Evolutionary conservation across 2,329 filamentous ascomycete genomes (phyloP), one percentile per base, ranked within the genome.

Genomic region (Colletotrichum liaoningense): DNA sequence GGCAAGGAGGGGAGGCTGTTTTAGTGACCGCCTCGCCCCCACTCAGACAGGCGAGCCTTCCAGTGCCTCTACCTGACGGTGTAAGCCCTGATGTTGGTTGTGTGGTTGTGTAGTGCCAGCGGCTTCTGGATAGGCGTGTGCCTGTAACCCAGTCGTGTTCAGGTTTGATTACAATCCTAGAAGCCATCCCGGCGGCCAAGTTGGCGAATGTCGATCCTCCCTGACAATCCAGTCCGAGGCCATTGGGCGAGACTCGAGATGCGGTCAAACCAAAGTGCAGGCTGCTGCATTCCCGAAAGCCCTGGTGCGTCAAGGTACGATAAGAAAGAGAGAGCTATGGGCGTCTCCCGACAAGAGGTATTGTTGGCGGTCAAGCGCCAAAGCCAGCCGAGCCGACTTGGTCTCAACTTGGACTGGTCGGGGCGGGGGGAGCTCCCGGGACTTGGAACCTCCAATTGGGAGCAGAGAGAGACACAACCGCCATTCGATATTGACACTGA

Each of bases 381-480:
- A 55, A 35, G 67, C 62, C 67, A 70, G 67, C 55, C 60, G 42
- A 49, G 19, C 19, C 30, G 28, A 59, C 33, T 57, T 54, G 71
- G 56, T 71, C 71, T 71, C 71, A 73, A 71, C 71, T 73, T 71
- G 71, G 71, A 71, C 71, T 71, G 71, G 71, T 71, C 71, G 67
- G 62, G 71, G 71, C 67, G 71, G 67, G 66, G 60, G 65, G 68
- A 42, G 55, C 19, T 38, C 67, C 30, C 66, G 68, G 63, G 49
- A 70, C 14, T 42, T 19, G 38, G 38, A 42, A 42, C 38, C 11
- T 35, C 33, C 33, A 35, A 12, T 42, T 42, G 38, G 16, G 38
- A 42, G 14, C 16, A 7, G 38, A 42, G 22, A 42, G 28, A 58
- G 62, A n/a, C 35, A 26, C 26, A 22, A 22, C 52, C 49, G 63